Percentiles rank a stretch among this genome's conserved stretches.
These are phyloP conservation scores for Amaranthus tricolor DNA, from an alignment of 179 eudicot genomes.

Conservation along the genomic window DNA sequence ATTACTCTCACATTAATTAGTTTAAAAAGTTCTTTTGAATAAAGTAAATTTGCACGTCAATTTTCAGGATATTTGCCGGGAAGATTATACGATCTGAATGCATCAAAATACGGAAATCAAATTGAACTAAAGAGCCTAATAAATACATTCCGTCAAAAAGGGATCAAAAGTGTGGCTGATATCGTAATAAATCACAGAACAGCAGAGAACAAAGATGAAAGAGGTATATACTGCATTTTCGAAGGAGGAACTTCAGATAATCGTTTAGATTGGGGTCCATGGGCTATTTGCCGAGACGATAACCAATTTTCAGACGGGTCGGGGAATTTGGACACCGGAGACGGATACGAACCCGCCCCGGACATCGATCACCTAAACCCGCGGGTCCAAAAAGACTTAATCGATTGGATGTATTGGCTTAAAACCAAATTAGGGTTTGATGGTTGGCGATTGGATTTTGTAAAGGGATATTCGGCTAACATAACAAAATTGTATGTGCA, in stretches of 20 bases:
- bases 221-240: slow-evolving; percentile 54
- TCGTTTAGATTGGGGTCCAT: slow-evolving; percentile 49
- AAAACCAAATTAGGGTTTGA: slow-evolving; percentile 19
- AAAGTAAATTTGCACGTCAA: too few relatives aligned
- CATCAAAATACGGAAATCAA: slow-evolving; percentile 45
- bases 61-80: slow-evolving; percentile 56
- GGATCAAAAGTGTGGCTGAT: slow-evolving; percentile 52
- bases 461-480: slow-evolving; percentile 45
- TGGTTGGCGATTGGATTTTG: slow-evolving; percentile 64
- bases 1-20: too few relatives aligned
- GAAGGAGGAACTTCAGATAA: slow-evolving; percentile 56
- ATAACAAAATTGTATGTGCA: slow-evolving; percentile 46
- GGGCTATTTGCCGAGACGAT: slow-evolving; percentile 29
- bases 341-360: slow-evolving; percentile 36
- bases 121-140: slow-evolving; percentile 32
- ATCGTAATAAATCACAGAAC: slow-evolving; percentile 59
- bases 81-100: slow-evolving; percentile 50
- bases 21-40: too few relatives aligned
- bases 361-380: slow-evolving; percentile 62
- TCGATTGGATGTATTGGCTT: slow-evolving; percentile 74
- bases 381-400: slow-evolving; percentile 47
- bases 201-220: slow-evolving; percentile 45
- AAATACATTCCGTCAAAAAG: slow-evolving; percentile 35
- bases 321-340: slow-evolving; percentile 54
- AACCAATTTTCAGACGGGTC: slow-evolving; percentile 44